Evolutionary conservation across 2,329 filamentous ascomycete genomes (phyloP).

Genomic region (Lecanosticta acicola): DNA sequence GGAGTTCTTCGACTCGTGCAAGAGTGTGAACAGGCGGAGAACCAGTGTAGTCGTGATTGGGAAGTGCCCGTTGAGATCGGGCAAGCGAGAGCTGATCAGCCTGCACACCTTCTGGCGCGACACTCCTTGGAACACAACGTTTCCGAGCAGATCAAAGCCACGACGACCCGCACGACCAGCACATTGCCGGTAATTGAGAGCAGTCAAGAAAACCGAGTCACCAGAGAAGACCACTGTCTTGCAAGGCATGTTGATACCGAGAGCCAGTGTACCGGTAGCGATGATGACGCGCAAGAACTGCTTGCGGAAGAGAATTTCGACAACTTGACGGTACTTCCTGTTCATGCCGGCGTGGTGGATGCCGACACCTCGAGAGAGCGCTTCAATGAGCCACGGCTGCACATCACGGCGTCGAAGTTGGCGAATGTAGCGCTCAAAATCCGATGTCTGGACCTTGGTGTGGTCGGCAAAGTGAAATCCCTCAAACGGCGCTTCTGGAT

Average conservation of each 20-base stretch:
- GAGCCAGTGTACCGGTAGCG: conserved; percentile 67
- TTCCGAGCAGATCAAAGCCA: conserved; percentile 74
- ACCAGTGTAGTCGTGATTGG: conserved; percentile 69
- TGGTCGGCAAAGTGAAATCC: conserved; percentile 62
- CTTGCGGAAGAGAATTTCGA: conserved; percentile 69
- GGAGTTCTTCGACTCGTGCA: conserved; percentile 60
- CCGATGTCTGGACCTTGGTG: conserved; percentile 52
- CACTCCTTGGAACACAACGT: conserved; percentile 71
- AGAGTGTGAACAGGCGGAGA: conserved; percentile 60
- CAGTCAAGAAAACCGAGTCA: conserved; percentile 66
- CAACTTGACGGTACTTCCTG: conserved; percentile 64
- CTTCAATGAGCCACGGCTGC: conserved; percentile 51
- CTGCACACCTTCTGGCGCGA: conserved; percentile 56
- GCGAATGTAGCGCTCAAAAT: conserved; percentile 52
- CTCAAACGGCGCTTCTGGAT: conserved; percentile 58
- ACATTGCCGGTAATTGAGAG: conserved; percentile 70
- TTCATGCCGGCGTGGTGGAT: conserved; percentile 80
- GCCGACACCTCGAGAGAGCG: conserved; percentile 62
- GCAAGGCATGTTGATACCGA: conserved; percentile 81
- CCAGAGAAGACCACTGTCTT: conserved; percentile 74
- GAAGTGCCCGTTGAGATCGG: conserved; percentile 71
- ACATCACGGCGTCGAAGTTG: conserved; percentile 50
- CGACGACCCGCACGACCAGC: conserved; percentile 72
- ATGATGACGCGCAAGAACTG: conserved; percentile 66
- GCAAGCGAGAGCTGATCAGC: conserved; percentile 66